phyloP scores from a whole-genome alignment of 2,329 filamentous ascomycete species.

The Colletotrichum spinosum region DNA sequence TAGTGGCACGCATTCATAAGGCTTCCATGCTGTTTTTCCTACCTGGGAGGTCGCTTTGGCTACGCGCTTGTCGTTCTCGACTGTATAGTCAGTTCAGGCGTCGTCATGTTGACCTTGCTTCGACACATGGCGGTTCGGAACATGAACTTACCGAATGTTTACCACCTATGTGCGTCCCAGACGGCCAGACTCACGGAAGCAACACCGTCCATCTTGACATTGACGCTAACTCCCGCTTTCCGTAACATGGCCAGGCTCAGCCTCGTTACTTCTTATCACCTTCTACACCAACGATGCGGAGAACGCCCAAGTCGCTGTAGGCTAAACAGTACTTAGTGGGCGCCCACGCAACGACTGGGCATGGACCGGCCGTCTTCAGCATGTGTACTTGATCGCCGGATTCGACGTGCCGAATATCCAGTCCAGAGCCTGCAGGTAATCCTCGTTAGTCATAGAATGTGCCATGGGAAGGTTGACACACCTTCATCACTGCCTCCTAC shows the following conservation, averaged over 20 bases:
- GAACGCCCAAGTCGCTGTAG: constrained; percentile 75
- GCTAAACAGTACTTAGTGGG: constrained; percentile 80
- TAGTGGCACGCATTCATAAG: no score
- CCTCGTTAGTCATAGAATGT: background rate
- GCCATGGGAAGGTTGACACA: constrained; percentile 42
- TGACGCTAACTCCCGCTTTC: background rate
- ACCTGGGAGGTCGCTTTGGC: no score
- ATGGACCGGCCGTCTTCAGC: constrained; percentile 74
- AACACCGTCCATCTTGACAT: no score
- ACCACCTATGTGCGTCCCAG: no score
- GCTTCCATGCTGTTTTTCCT: no score
- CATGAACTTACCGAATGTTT: no score
- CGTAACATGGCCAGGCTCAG: background rate
- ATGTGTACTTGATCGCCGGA: constrained; percentile 79
- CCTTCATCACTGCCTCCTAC: constrained; percentile 81
- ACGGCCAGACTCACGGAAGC: no score
- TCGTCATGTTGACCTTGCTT: no score
- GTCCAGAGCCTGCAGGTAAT: constrained; percentile 60
- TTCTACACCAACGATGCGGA: constrained; percentile 76
- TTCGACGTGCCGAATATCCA: constrained; percentile 79
- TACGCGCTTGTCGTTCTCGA: no score
- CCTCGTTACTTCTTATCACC: constrained; percentile 53
- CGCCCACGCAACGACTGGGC: constrained; percentile 79
- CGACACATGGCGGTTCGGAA: no score
- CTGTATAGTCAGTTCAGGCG: no score